phyloP scores from a whole-genome alignment of 1,139 yeast species.

The Blastobotrys raffinosifermentans region DNA sequence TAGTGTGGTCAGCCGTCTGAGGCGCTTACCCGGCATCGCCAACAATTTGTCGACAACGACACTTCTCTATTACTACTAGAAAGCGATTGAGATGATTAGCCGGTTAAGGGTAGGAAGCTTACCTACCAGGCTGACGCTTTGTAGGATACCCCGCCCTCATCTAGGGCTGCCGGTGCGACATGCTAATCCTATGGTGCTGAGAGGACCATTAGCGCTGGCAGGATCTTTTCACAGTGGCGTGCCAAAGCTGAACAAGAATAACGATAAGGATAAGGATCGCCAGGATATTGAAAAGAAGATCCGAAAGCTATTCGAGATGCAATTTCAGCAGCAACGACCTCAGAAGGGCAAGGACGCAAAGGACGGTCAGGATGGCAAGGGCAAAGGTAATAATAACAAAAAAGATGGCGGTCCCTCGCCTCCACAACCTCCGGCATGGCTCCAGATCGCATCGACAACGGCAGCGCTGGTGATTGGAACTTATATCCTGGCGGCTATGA shows the following conservation, averaged over 20 bases:
- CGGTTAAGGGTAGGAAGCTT: no score
- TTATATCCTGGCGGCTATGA: constrained; percentile 29
- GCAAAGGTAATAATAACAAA: constrained; percentile 16
- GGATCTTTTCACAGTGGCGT: no score
- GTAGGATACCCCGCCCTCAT: no score
- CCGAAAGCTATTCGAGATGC: neutral
- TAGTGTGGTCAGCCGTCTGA: no score
- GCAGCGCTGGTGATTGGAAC: constrained; percentile 20
- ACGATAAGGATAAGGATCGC: neutral
- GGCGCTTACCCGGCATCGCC: no score
- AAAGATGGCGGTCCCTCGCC: constrained; percentile 34
- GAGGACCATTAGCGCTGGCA: no score
- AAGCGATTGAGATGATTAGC: no score
- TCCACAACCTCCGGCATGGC: constrained; percentile 15
- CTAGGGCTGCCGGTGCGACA: no score
- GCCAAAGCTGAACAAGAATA: neutral
- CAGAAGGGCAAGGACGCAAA: neutral
- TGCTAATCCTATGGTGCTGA: no score
- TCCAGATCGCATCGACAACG: constrained; percentile 23
- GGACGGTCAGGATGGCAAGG: neutral
- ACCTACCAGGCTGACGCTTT: no score
- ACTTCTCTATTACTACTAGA: no score
- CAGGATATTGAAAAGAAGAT: neutral
- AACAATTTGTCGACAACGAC: no score
- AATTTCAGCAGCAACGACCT: neutral